Conservation (phyloP, 257 asterid genomes). For the Buddleja alternifolia region DNA sequence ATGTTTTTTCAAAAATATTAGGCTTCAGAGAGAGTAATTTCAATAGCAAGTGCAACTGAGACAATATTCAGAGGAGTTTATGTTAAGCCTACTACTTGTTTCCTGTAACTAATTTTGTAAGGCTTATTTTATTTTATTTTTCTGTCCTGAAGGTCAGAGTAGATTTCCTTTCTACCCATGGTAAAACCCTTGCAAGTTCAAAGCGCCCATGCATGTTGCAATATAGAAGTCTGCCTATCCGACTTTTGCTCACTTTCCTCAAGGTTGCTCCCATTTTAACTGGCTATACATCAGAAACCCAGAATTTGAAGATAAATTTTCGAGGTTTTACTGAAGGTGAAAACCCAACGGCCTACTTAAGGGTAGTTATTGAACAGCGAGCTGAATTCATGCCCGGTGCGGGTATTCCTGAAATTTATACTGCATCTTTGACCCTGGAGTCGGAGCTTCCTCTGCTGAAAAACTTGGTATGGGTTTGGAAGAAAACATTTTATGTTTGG, state of each 20-base stretch:
- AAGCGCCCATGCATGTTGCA: conserved; percentile 72
- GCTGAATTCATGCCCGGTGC: conserved; percentile 64
- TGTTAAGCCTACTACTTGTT: conserved; percentile 3
- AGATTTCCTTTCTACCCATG: conserved; percentile 59
- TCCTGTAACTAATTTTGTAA: neutral
- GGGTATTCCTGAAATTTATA: conserved; percentile 76
- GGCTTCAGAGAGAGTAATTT: neutral
- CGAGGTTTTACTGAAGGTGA: conserved; percentile 53
- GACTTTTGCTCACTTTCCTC: conserved; percentile 57
- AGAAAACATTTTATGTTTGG: conserved; percentile 66
- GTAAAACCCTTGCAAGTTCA: conserved; percentile 51
- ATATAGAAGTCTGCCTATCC: conserved; percentile 62
- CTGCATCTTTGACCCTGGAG: conserved; percentile 54
- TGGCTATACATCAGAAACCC: conserved; percentile 71
- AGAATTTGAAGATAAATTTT: conserved; percentile 50
- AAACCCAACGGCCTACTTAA: conserved; percentile 55
- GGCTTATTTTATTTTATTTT: conserved; percentile 25
- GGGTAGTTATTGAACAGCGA: conserved; percentile 60
- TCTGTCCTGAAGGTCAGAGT: conserved; percentile 54
- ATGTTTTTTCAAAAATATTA: neutral
- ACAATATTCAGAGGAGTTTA: neutral
- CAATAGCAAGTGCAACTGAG: neutral
- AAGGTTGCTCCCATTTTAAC: conserved; percentile 62
- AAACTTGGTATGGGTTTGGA: conserved; percentile 64
- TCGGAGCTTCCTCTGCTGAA: conserved; percentile 64